Evolutionary conservation across 306 rosid genomes (phyloP), one percentile per base, ranked within the genome.

Genomic region (Datisca glomerata): DNA sequence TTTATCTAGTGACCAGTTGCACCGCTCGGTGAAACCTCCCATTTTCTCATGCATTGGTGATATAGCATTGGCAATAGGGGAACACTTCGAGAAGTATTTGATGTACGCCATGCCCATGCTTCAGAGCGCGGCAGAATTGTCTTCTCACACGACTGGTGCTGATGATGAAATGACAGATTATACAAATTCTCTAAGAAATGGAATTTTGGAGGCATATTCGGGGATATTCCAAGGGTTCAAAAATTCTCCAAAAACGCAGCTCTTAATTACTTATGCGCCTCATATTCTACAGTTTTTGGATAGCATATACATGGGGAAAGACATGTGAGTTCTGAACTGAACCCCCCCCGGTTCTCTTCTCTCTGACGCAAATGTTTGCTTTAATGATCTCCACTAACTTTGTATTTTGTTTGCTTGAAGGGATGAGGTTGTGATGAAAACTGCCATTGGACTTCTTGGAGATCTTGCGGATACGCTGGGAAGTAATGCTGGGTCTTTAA

Each of bases 371-470:
- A n/a, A n/a, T n/a, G n/a, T n/a, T 46, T 24, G 21, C 2, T 35
- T 57, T 45, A 38, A n/a, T n/a, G n/a, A n/a, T n/a, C n/a, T n/a
- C n/a, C n/a, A 5, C 41, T 59, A 9, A 55, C 43, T 53, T 50
- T 4, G 3, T 55, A 18, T 7, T 21, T 35, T 35, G 25, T 35
- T 23, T 28, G 23, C 32, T 1, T 71, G 53, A 43, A 85, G 96
- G 96, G 96, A 85, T 61, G 96, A 85, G 36, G 69, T 74, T 60
- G 96, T 85, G 19, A 77, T 73, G 77, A 85, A 85, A 66, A 85
- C 96, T n/a, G 96, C 96, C 53, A 75, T 85, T 39, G 96, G 96
- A 27, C 87, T 85, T 34, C 85, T 85, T 65, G 96, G 96, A 51
- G 96, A 85, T 64, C 76, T 85, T 12, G 96, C 96, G 12, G 96